Base-by-base conservation (phyloP, 176 grass and related monocot genomes). In the Alloteropsis semialata region DNA sequence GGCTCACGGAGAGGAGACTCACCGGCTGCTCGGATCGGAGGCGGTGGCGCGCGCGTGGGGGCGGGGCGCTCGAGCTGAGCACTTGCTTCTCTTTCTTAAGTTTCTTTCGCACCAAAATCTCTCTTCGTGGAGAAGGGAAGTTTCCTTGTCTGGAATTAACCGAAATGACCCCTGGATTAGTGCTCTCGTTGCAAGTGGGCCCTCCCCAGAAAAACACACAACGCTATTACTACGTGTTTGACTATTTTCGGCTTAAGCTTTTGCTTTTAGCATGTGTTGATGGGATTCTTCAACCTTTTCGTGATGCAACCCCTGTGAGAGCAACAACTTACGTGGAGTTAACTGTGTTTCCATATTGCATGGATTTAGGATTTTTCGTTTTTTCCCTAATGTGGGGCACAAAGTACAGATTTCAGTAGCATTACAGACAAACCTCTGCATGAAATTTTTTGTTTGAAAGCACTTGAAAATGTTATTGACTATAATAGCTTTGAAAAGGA, bases 61-160 rank as follows among this genome's bases (percentile, higher is more conserved):
- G n/a, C 12, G 25, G 76, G 28, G 75, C 55, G 78, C 63, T 68
- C 63, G 15, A 80, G 10, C 19, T 54, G n/a, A 65, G 77, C 62
- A 29, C 55, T 59, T 8, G 38, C 59, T 34, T 38, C 45, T 7
- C 32, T 37, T 30, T 25, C 77, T 65, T 68, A 69, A 63, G 63
- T 37, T 30, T 25, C 77, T 65, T 68, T 81, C 78, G 63, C 78
- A 81, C 63, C 46, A 69, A 69, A 81, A 69, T 54, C 45, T 53
- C 21, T n/a, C 55, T 58, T 27, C 18, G 6, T 6, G 2, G 4
- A 30, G 43, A 66, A 54, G 78, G 33, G n/a, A 68, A 55, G 78
- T 69, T 38, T 81, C 78, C 33, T 19, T 55, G 5, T 29, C 15
- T 55, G 74, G 77, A 79, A 13, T 51, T 79, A 72, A 60, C 43